A percentile compares a stretch with the other conserved stretches of the same genome.
Evolutionary conservation across 2,329 filamentous ascomycete species (phyloP).

Genomic region (Hymenoscyphus linearis): DNA sequence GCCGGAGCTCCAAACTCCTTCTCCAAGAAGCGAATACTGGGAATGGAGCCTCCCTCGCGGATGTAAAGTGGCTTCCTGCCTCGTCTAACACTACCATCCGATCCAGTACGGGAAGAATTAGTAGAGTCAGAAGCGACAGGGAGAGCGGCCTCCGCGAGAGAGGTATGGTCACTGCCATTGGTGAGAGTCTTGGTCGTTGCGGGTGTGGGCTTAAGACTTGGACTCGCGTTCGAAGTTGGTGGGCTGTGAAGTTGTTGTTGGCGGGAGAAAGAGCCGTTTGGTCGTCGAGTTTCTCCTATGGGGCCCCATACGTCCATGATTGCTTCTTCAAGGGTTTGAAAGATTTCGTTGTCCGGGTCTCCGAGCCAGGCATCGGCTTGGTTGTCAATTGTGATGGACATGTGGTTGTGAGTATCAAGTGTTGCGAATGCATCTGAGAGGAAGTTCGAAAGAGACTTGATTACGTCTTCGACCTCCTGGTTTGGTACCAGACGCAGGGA

Average conservation of each 20-base stretch:
- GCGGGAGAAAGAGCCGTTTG: slow-evolving; percentile 38
- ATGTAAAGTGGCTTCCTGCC: slow-evolving; percentile 76
- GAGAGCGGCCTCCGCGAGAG: slow-evolving; percentile 30
- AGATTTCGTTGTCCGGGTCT: slow-evolving; percentile 85
- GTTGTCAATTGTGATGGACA: slow-evolving; percentile 83
- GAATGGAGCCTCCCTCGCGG: slow-evolving; percentile 90
- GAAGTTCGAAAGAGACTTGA: slow-evolving; percentile 60
- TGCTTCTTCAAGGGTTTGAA: slow-evolving; percentile 79
- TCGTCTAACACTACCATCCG: slow-evolving; percentile 7
- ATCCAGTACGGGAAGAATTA: not conserved
- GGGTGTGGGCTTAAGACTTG: slow-evolving; percentile 37
- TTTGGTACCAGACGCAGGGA: slow-evolving; percentile 91
- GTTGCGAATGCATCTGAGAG: slow-evolving; percentile 65
- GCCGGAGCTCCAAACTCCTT: slow-evolving; percentile 90
- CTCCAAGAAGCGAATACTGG: slow-evolving; percentile 87
- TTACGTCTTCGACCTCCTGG: slow-evolving; percentile 78
- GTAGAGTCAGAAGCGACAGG: slow-evolving; percentile 13
- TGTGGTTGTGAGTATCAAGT: slow-evolving; percentile 73
- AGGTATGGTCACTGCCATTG: slow-evolving; percentile 36
- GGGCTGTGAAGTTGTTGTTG: slow-evolving; percentile 19
- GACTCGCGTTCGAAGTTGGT: slow-evolving; percentile 18
- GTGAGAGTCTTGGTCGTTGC: slow-evolving; percentile 48
- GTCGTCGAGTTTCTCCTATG: slow-evolving; percentile 31
- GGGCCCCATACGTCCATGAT: slow-evolving; percentile 80
- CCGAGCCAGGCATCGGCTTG: slow-evolving; percentile 95